A percentile compares a stretch with the other conserved stretches of the same genome.
Conservation (phyloP, 805 yeast species). For the Tetrapisispora namnaoensis region DNA sequence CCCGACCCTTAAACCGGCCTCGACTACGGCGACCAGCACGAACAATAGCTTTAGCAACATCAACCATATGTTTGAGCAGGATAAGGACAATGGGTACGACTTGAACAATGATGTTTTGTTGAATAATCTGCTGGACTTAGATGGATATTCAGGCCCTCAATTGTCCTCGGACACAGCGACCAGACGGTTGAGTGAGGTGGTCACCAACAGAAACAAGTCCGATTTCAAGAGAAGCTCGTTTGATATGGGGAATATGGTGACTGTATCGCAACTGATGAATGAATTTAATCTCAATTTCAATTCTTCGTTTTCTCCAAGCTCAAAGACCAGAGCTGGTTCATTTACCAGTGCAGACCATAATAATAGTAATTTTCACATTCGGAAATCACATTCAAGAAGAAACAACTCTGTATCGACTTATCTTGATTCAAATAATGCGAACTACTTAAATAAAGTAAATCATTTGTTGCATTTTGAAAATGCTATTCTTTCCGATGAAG, state of each 20-base stretch:
- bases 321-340: background rate
- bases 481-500: constrained; percentile 10
- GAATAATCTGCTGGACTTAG: background rate
- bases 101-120: background rate
- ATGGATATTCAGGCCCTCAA: background rate
- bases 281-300: constrained; percentile 1
- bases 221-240: background rate
- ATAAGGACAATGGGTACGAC: constrained; percentile 1
- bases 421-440: background rate
- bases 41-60: background rate
- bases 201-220: background rate
- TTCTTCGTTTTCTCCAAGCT: background rate
- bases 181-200: background rate
- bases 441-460: background rate
- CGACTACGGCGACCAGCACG: background rate
- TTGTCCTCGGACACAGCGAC: background rate
- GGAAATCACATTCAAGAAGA: background rate
- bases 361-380: background rate
- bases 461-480: constrained; percentile 6
- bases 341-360: background rate
- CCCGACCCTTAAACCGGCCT: background rate
- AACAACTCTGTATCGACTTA: background rate
- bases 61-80: background rate
- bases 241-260: background rate
- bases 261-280: background rate